Evolutionary conservation across 2,329 filamentous ascomycete species (phyloP).

Genomic region (Microsporum audouinii): DNA sequence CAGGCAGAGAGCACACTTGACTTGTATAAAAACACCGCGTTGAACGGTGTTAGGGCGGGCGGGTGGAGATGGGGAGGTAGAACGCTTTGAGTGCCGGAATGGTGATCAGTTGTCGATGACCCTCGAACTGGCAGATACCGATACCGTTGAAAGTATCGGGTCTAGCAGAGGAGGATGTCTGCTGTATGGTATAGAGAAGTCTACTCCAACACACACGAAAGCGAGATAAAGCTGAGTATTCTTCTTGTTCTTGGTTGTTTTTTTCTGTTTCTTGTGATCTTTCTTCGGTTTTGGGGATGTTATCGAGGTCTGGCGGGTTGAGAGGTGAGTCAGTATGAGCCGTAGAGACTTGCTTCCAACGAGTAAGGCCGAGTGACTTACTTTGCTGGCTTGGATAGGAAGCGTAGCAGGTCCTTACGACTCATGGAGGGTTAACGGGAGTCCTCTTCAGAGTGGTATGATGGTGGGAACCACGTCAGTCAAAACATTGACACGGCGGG

Average conservation of each 20-base stretch:
- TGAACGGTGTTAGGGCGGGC: conserved; percentile 76
- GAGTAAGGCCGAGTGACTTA: conserved; percentile 40
- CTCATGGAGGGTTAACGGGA: conserved; percentile 59
- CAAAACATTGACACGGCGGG: conserved; percentile 2
- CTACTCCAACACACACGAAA: not conserved
- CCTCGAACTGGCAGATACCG: conserved; percentile 64
- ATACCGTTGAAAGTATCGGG: conserved; percentile 78
- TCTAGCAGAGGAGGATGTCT: conserved; percentile 65
- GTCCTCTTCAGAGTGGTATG: conserved; percentile 18
- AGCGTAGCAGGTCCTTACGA: conserved; percentile 79
- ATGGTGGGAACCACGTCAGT: not conserved
- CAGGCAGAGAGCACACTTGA: conserved; percentile 40
- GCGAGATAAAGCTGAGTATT: not conserved
- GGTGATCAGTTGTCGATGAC: conserved; percentile 53
- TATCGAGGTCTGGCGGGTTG: conserved; percentile 49
- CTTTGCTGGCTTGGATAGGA: conserved; percentile 92
- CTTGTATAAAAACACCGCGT: conserved; percentile 37
- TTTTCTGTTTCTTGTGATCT: not conserved
- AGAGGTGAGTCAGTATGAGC: not conserved
- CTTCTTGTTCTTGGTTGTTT: not conserved
- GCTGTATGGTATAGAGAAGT: conserved; percentile 27
- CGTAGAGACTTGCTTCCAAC: conserved; percentile 12
- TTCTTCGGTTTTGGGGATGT: conserved; percentile 26
- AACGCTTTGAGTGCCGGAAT: conserved; percentile 80
- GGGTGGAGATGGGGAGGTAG: conserved; percentile 68